Evolutionary conservation across 23 red algal species (phyloP), one percentile per base, ranked within the genome.

Genomic region (Gracilaria caudata): DNA sequence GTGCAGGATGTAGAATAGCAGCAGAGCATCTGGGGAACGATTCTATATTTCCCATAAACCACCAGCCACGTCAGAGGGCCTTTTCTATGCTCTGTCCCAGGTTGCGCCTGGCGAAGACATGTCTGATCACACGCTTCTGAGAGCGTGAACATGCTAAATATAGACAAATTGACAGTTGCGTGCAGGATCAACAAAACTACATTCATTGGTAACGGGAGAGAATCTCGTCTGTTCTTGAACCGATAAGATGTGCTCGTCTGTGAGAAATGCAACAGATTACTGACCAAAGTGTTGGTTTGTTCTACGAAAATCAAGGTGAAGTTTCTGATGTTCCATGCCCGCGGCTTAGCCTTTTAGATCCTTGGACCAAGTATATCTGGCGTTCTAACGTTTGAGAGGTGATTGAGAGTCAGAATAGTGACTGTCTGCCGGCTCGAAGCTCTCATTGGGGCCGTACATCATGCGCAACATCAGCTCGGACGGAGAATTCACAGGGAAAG

Each of bases 361-460:
- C n/a, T n/a, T n/a, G 49, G 49, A 53, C 13, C 13, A 16, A 53
- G 14, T 53, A 16, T 16, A 16, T 53, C 49, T 53, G 49, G 49
- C 49, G 19, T 13, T 53, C 5, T 1, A 53, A 16, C 14, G 19
- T 17, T 53, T 53, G 49, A 53, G 13, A 16, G 14, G 19, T 8
- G 4, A 45, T 10, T 45, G 49, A 7, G 19, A 9, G 49, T 17
- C n/a, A n/a, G n/a, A n/a, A n/a, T n/a, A n/a, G 45, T 13, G 13
- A 49, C 45, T 9, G 45, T 13, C 45, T 60, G 57, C 25, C 25
- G 7, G 57, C 57, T 28, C 57, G 23, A 7, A 23, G 14, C 28
- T 60, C 57, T 28, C 23, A 60, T 60, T 60, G 57, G 57, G 25
- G 57, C 57, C 25, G 25, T 60, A 60, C 57, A 60, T 60, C 28